Conservation (phyloP, 352 stramenopile genomes). For the Pythium grandisporangium region DNA sequence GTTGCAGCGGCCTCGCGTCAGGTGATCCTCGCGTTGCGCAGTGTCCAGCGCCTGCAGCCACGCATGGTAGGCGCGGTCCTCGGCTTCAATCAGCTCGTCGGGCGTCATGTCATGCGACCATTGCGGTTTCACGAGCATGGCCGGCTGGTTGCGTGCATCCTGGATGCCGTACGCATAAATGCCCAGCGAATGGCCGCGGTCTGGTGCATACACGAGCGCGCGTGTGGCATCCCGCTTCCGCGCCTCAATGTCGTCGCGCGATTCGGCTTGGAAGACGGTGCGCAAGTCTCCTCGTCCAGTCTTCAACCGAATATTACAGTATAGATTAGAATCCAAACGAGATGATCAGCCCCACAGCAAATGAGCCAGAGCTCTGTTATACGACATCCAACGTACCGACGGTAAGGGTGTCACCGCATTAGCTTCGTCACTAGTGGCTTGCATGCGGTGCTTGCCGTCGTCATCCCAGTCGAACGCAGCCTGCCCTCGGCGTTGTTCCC, state of each 20-base stretch:
- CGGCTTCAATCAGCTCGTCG: conserved; percentile 43
- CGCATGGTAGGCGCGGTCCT: conserved; percentile 39
- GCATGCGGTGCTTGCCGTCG: conserved; percentile 12
- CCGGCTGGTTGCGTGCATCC: conserved; percentile 41
- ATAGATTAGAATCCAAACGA: not conserved
- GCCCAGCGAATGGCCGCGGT: conserved; percentile 61
- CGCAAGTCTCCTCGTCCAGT: conserved; percentile 41
- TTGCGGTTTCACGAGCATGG: conserved; percentile 48
- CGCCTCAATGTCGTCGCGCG: conserved; percentile 38
- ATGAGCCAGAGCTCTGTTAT: conserved; percentile 2
- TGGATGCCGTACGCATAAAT: conserved; percentile 64
- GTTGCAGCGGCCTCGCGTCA: conserved; percentile 47
- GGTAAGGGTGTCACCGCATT: not conserved
- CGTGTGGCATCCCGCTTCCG: conserved; percentile 68
- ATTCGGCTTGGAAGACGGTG: conserved; percentile 61
- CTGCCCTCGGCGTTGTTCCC: conserved; percentile 44
- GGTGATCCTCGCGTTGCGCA: conserved; percentile 7
- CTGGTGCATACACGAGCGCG: conserved; percentile 34
- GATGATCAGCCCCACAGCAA: not conserved
- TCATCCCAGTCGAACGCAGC: conserved; percentile 6
- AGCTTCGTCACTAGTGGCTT: conserved; percentile 12
- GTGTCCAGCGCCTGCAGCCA: conserved; percentile 37
- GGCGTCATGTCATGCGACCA: conserved; percentile 60
- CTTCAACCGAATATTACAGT: not conserved
- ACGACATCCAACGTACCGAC: no score